These are phyloP conservation scores for Penicillium canariense DNA, from an alignment of 495 filamentous ascomycete species.

Conservation along the genomic window DNA sequence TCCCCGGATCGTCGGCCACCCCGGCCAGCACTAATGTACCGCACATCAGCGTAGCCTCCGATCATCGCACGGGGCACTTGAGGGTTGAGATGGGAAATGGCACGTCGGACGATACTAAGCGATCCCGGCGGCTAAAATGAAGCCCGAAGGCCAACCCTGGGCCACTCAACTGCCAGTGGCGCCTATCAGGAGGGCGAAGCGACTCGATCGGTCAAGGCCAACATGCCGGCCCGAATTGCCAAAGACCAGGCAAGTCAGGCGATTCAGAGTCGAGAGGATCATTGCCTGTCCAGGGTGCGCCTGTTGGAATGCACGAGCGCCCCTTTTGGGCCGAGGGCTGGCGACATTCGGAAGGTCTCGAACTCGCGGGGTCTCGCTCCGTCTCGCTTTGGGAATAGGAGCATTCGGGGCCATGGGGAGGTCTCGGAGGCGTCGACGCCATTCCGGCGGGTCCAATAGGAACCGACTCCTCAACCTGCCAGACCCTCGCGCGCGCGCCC, in stretches of 20 bases:
- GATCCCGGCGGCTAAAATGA: not conserved
- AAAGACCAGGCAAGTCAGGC: too few species aligned
- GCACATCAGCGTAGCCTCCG: not conserved
- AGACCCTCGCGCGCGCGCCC: too few species aligned
- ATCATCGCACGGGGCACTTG: not conserved
- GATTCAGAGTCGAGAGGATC: not conserved
- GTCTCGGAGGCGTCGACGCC: slow-evolving; percentile 10
- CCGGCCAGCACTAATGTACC: too few species aligned
- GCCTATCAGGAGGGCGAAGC: not conserved
- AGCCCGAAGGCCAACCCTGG: not conserved
- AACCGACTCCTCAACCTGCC: not conserved
- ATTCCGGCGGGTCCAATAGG: slow-evolving; percentile 15
- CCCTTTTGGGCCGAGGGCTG: too few species aligned
- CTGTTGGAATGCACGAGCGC: too few species aligned
- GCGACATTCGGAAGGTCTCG: not conserved
- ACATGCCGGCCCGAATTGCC: slow-evolving; percentile 1
- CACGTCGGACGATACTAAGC: too few species aligned
- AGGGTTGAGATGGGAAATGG: too few species aligned
- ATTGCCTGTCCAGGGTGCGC: not conserved
- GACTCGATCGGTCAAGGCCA: slow-evolving; percentile 11
- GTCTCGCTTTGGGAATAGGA: slow-evolving; percentile 7
- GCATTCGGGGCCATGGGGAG: not conserved
- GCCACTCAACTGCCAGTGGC: too few species aligned
- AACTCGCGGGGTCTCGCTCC: slow-evolving; percentile 7
- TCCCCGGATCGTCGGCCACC: too few species aligned